Evolutionary conservation across 768 basidiomycete species (phyloP), one percentile per base, ranked within the genome.

Genomic region (Phlebiopsis gigantea): DNA sequence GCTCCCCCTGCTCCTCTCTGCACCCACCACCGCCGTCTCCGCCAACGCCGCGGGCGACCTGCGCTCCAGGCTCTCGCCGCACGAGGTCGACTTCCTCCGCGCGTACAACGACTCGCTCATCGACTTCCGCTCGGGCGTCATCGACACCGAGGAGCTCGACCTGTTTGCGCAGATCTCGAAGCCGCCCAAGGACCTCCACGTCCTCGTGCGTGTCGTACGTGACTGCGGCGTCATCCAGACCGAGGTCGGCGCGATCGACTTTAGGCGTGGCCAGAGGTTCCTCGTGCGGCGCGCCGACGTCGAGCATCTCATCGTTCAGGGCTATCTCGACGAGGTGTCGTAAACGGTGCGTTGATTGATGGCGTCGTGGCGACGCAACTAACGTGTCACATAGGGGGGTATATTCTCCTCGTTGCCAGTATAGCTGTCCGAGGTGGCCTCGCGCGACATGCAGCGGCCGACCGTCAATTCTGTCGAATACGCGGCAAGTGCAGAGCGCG

Each of bases 201-300:
- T 93, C 39, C 77, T 87, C 41, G 94, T 98, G 22, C 81, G 83
- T 55, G 96, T 98, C 29, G 80, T 93, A 24, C 80, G 79, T 63
- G 94, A 98, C 65, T 93, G 93, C 61, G 96, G 97, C 2, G 83
- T 87, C 51, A 91, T 99, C 19, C 88, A 93, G 70, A 93, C 95
- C 1, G 93, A 97, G 71, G 75, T 88, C 56, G 97, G 97, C 8
- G 87, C 81, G 56, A 87, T 99, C 57, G 88, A 95, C 69, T 94
- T 98, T 67, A 80, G 82, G 66, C 90, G 87, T 69, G 96, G 94
- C 0, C 88, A 93, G 70, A 75, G 96, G 60, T 96, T 91, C 65
- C 85, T 94, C 78, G 87, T 98, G 51, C 77, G 90, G 34, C 76
- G 92, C 62, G 82, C 89, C 6, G 93, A 95, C 68, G 87, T 99